Evolutionary conservation across 1,139 yeast genomes (phyloP).

Genomic region (Magnusiomyces tetraspermus): DNA sequence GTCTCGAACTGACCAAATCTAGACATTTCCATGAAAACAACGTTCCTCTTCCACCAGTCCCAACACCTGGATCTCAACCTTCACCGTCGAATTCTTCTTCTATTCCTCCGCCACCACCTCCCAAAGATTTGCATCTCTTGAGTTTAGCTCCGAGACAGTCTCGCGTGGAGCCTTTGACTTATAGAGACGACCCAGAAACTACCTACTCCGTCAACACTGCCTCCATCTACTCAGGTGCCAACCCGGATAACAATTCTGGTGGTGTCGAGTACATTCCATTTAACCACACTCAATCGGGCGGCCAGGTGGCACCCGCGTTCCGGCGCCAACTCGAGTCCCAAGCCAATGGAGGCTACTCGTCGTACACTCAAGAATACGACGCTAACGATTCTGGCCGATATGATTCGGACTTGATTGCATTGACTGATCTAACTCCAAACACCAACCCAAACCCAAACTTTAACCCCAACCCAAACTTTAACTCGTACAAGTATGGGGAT

Average conservation of each 20-base stretch:
- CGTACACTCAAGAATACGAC: slow-evolving; percentile 2
- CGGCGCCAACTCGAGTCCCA: background rate
- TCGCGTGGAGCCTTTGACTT: slow-evolving; percentile 1
- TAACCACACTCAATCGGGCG: background rate
- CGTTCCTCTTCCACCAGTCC: slow-evolving; percentile 3
- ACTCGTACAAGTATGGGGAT: background rate
- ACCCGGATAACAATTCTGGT: background rate
- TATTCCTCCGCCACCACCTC: background rate
- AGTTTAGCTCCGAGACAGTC: background rate
- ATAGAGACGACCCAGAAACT: background rate
- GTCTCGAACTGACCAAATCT: slow-evolving; percentile 1
- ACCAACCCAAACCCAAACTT: background rate
- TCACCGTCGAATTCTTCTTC: background rate
- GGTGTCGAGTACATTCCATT: slow-evolving; percentile 1
- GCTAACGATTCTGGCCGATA: background rate
- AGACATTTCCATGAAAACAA: slow-evolving; percentile 1
- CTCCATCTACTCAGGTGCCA: too few relatives aligned
- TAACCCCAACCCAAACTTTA: background rate
- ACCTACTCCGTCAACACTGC: too few relatives aligned
- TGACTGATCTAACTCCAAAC: background rate
- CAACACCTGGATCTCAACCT: background rate
- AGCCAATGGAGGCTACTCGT: background rate
- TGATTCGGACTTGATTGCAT: background rate
- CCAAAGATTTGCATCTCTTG: background rate
- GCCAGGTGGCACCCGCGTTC: background rate